Evolutionary conservation across 1,284 basidiomycete genomes (phyloP), one percentile per base, ranked within the genome.

Genomic region (Pseudozyma hubeiensis): DNA sequence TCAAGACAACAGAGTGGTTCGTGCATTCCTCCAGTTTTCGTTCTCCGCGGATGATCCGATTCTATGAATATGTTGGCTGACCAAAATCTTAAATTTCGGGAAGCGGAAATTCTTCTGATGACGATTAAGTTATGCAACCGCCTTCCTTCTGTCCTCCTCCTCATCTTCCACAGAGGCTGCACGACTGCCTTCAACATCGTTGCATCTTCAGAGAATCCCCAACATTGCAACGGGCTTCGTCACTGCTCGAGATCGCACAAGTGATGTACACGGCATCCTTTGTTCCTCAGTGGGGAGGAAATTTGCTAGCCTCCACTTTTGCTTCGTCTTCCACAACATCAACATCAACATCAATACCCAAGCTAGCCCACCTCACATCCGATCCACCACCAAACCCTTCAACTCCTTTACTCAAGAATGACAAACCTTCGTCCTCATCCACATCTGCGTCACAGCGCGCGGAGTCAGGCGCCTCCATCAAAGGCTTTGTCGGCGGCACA

Each of bases 401-500:
- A 4, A 40, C 62, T 5, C 58, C 57, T 14, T 52, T 69, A 0
- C 58, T 55, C 3, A 33, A 56, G 6, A 31, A 51, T 9, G 17
- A 37, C 24, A 16, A 29, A 40, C 30, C 29, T 1, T 24, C 47
- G 24, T 9, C 49, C 3, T 7, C 55, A 16, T 47, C 41, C 4
- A 3, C n/a, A 13, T 44, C 43, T 24, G 19, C 43, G n/a, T 41
- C 40, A 16, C 13, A 58, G 17, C 30, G 53, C 5, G 13, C 64
- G 0, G 71, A 75, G 39, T 34, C 29, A 7, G 72, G 72, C 4
- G 53, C 72, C 0, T 75, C 72, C 3, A 45, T 75, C 41, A 84
- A 84, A 67, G 85, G 85, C 0, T 85, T 85, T 46, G 79, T 80
- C 30, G 85, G 83, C 4, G 86, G 86, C 9, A 79, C 79, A 2